phyloP scores from a whole-genome alignment of 2,329 filamentous ascomycete species.

The Penicillium oxalicum region DNA sequence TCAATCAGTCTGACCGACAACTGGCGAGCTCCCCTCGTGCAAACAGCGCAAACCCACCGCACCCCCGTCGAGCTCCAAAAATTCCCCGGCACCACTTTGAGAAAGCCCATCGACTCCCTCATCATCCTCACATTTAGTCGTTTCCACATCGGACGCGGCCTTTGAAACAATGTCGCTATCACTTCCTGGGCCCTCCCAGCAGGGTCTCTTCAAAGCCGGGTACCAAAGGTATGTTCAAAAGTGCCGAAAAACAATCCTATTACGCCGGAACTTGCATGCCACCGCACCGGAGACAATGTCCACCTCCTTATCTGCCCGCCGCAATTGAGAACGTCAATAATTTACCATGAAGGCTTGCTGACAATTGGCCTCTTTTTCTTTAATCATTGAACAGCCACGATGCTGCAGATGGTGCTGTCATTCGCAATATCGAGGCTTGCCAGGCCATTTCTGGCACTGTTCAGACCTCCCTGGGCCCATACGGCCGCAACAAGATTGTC shows the following conservation, averaged over 20 bases:
- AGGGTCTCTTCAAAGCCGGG: slow-evolving; percentile 88
- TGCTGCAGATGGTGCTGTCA: slow-evolving; percentile 95
- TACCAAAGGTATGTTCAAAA: slow-evolving; percentile 74
- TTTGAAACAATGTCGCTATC: slow-evolving; percentile 70
- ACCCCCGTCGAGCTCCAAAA: slow-evolving; percentile 30
- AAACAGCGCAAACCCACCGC: slow-evolving; percentile 36
- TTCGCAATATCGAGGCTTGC: slow-evolving; percentile 98
- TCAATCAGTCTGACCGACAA: slow-evolving; percentile 6
- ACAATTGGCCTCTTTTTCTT: slow-evolving; percentile 4
- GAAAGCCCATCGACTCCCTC: slow-evolving; percentile 16
- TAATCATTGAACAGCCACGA: slow-evolving; percentile 65
- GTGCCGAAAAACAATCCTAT: background rate
- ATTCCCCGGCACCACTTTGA: slow-evolving; percentile 29
- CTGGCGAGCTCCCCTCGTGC: slow-evolving; percentile 29
- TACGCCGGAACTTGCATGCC: slow-evolving; percentile 3
- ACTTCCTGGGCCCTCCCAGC: slow-evolving; percentile 89
- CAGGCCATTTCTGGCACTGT: slow-evolving; percentile 92
- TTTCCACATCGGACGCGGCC: slow-evolving; percentile 19
- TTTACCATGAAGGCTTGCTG: slow-evolving; percentile 10
- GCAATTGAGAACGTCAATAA: slow-evolving; percentile 7
- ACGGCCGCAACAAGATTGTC: slow-evolving; percentile 98
- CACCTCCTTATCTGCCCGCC: slow-evolving; percentile 20
- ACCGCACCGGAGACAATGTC: slow-evolving; percentile 7
- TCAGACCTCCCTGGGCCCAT: slow-evolving; percentile 92
- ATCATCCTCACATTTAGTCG: slow-evolving; percentile 16